A percentile compares a stretch with the other conserved stretches of the same genome.
Conservation (phyloP, 2,329 filamentous ascomycete species). For the Fusarium liriodendri region DNA sequence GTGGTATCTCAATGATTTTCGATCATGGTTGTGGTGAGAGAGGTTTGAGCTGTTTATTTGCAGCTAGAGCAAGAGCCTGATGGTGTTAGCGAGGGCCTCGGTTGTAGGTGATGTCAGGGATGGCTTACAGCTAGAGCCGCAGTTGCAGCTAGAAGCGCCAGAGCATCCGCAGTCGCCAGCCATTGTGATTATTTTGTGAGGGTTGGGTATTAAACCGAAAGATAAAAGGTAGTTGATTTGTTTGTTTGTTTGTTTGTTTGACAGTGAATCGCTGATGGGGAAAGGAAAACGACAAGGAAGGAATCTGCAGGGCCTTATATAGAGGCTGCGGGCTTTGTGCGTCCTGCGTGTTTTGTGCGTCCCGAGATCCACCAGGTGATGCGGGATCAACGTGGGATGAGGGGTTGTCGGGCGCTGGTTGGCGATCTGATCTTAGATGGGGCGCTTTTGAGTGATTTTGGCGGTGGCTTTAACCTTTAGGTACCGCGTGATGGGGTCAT, state of each 20-base stretch:
- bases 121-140: constrained; percentile 51
- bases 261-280: constrained; percentile 29
- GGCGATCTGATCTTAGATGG: constrained; percentile 33
- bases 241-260: constrained; percentile 3
- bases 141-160: constrained; percentile 50
- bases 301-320: constrained; percentile 43
- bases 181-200: constrained; percentile 46
- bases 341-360: constrained; percentile 33
- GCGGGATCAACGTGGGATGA: not conserved
- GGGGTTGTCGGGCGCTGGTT: constrained; percentile 23
- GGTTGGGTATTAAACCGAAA: constrained; percentile 17
- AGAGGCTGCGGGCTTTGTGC: constrained; percentile 37
- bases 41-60: constrained; percentile 37
- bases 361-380: constrained; percentile 14
- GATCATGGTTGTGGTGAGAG: constrained; percentile 19
- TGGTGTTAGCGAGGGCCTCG: constrained; percentile 22
- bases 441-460: constrained; percentile 40
- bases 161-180: constrained; percentile 53
- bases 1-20: constrained; percentile 27
- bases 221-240: constrained; percentile 2
- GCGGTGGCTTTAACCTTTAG: constrained; percentile 24
- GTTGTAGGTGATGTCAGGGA: too few relatives aligned
- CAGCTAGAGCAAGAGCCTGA: constrained; percentile 49
- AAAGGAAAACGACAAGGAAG: constrained; percentile 3
- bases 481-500: constrained; percentile 20